phyloP scores from a whole-genome alignment of 805 yeast genomes.

The Priceomyces haplophilus region DNA sequence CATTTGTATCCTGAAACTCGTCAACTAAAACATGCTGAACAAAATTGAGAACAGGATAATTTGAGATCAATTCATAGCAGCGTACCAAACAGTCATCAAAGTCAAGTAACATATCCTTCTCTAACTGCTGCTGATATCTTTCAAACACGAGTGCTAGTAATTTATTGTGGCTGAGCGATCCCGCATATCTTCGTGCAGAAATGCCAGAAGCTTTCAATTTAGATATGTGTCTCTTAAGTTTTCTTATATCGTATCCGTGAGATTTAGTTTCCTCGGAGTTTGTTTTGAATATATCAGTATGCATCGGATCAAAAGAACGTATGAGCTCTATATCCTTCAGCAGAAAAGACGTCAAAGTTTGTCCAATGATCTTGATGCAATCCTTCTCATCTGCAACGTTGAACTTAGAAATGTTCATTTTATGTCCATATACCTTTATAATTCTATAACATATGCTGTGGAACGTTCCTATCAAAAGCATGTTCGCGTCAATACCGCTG shows the following conservation, averaged over 20 bases:
- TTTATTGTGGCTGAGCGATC: constrained; percentile 9
- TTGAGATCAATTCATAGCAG: constrained; percentile 48
- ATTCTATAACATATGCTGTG: constrained; percentile 75
- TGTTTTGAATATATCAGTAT: constrained; percentile 11
- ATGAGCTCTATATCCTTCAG: constrained; percentile 15
- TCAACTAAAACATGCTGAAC: constrained; percentile 79
- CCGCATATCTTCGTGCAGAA: constrained; percentile 38
- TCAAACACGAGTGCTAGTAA: constrained; percentile 38
- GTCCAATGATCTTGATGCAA: constrained; percentile 42
- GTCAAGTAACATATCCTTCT: constrained; percentile 51
- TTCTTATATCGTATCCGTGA: constrained; percentile 39
- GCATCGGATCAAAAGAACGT: constrained; percentile 13
- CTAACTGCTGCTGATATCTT: constrained; percentile 51
- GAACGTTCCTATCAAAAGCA: constrained; percentile 79
- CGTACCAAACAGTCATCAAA: constrained; percentile 78
- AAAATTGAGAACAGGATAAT: constrained; percentile 44
- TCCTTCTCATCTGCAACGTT: constrained; percentile 69
- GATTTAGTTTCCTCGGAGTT: constrained; percentile 14
- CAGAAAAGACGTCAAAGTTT: constrained; percentile 30
- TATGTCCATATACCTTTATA: constrained; percentile 52
- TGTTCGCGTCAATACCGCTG: constrained; percentile 35
- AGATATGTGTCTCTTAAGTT: constrained; percentile 48
- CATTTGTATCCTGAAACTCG: constrained; percentile 92
- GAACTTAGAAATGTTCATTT: constrained; percentile 43
- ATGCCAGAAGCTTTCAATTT: constrained; percentile 53